A percentile compares a stretch with the other conserved stretches of the same genome.
Evolutionary conservation across 768 basidiomycete species (phyloP).

Genomic region (Panaeolus cyanescens): DNA sequence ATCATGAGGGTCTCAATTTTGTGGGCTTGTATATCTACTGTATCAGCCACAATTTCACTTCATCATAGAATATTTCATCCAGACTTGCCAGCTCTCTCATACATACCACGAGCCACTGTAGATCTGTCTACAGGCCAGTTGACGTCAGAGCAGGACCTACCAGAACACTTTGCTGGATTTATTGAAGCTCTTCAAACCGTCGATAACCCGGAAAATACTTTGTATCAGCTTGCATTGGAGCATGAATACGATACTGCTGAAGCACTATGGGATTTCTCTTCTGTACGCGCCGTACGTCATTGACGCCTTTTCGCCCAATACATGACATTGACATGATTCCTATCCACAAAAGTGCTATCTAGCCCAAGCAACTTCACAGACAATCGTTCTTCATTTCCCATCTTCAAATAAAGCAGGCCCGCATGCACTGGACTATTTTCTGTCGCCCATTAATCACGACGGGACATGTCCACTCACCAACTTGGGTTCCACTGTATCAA

Average conservation of each 20-base stretch:
- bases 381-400: conserved; percentile 56
- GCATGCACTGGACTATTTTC: conserved; percentile 73
- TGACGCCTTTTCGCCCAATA: conserved; percentile 11
- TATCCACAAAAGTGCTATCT: conserved; percentile 63
- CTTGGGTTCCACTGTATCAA: conserved; percentile 19
- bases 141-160: conserved; percentile 47
- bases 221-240: conserved; percentile 76
- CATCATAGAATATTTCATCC: conserved; percentile 61
- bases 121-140: conserved; percentile 37
- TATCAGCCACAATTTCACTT: conserved; percentile 29
- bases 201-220: conserved; percentile 38
- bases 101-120: conserved; percentile 43
- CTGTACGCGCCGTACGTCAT: conserved; percentile 58
- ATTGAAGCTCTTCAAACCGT: conserved; percentile 32
- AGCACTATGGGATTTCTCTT: conserved; percentile 56
- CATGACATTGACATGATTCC: conserved; percentile 5
- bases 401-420: conserved; percentile 42
- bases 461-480: conserved; percentile 58
- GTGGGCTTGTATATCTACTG: conserved; percentile 16
- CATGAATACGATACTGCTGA: conserved; percentile 42
- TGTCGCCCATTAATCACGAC: conserved; percentile 66
- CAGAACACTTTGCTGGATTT: conserved; percentile 33
- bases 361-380: conserved; percentile 50
- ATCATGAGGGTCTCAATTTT: conserved; percentile 14
- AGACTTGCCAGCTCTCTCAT: conserved; percentile 35